phyloP scores from a whole-genome alignment of 1,284 basidiomycete genomes.

The Melampsora occidentalis region DNA sequence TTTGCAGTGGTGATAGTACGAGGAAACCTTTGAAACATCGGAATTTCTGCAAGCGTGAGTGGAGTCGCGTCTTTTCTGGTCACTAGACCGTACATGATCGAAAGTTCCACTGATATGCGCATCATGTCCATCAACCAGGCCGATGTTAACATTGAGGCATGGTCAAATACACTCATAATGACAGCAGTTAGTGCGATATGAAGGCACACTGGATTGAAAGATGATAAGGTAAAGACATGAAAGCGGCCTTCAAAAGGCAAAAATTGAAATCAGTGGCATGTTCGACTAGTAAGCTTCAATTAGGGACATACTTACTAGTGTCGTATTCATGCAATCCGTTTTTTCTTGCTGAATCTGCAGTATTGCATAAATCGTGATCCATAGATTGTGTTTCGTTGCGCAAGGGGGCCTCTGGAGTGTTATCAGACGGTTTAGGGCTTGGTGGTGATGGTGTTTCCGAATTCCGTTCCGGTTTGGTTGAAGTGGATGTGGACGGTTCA shows the following conservation, averaged over 20 bases:
- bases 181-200: constrained; percentile 5
- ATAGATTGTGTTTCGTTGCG: too few species aligned
- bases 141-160: constrained; percentile 10
- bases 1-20: constrained; percentile 1
- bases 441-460: too few species aligned
- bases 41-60: constrained; percentile 1
- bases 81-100: constrained; percentile 4
- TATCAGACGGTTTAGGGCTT: too few species aligned
- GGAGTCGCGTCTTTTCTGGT: neutral
- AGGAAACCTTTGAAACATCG: neutral
- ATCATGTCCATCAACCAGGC: constrained; percentile 17
- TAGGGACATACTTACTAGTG: too few species aligned
- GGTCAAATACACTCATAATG: constrained; percentile 10
- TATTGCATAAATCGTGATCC: too few species aligned
- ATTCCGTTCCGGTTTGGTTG: too few species aligned
- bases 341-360: too few species aligned
- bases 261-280: neutral
- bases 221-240: constrained; percentile 19
- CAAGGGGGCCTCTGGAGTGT: too few species aligned
- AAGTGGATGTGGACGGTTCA: too few species aligned
- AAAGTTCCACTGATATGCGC: constrained; percentile 2
- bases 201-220: constrained; percentile 12
- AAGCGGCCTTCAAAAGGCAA: constrained; percentile 1
- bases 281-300: too few species aligned
- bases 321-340: too few species aligned